Evolutionary conservation across 2,329 filamentous ascomycete genomes (phyloP).

Genomic region (Aspergillus fischeri): DNA sequence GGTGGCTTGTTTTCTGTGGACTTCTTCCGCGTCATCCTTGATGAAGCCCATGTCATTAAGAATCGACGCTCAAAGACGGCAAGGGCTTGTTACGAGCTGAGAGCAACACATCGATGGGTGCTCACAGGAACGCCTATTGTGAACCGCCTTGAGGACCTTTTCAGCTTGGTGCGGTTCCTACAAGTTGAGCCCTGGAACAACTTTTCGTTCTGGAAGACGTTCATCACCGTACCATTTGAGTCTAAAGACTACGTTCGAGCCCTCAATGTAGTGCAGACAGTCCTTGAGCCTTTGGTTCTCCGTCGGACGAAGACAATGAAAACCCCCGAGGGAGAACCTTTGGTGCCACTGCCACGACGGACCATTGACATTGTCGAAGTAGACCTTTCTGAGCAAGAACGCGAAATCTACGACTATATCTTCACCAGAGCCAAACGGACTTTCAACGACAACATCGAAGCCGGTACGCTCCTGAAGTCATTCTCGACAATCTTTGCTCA

Average conservation of each 20-base stretch:
- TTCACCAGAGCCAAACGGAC: conserved; percentile 76
- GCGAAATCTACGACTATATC: conserved; percentile 90
- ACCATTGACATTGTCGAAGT: conserved; percentile 82
- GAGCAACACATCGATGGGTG: conserved; percentile 82
- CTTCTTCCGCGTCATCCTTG: conserved; percentile 92
- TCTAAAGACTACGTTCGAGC: conserved; percentile 91
- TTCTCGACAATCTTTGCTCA: conserved; percentile 98
- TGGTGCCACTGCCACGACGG: conserved; percentile 79
- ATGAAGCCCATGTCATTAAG: conserved; percentile 94
- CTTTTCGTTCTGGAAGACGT: conserved; percentile 98
- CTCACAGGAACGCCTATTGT: conserved; percentile 95
- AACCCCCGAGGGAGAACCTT: conserved; percentile 74
- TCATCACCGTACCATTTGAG: conserved; percentile 96
- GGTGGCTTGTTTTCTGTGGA: conserved; percentile 83
- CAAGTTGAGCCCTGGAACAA: conserved; percentile 97
- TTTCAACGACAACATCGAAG: conserved; percentile 81
- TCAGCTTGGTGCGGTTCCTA: conserved; percentile 86
- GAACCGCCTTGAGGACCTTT: conserved; percentile 90
- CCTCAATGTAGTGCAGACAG: conserved; percentile 93
- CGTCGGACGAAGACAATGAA: conserved; percentile 97
- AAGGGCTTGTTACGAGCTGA: conserved; percentile 87
- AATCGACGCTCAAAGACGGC: conserved; percentile 86
- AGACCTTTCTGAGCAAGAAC: conserved; percentile 77
- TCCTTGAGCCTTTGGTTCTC: conserved; percentile 91
- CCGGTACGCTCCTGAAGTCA: conserved; percentile 88